A percentile compares a stretch with the other conserved stretches of the same genome.
phyloP scores from a whole-genome alignment of 2,329 filamentous ascomycete species.

The Canariomyces notabilis region DNA sequence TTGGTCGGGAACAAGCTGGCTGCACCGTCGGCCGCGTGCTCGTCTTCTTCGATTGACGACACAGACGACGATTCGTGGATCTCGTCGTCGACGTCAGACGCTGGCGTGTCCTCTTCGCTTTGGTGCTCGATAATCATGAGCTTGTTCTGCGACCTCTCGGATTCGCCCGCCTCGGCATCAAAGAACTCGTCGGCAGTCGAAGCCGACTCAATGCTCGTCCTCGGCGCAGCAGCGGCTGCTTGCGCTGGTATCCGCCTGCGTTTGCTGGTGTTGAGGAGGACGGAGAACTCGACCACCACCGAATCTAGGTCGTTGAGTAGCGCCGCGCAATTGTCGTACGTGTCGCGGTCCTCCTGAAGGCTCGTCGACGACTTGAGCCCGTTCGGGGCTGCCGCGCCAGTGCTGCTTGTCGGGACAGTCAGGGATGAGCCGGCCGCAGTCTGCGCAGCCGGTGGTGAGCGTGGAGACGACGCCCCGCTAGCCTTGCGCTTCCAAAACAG shows the following conservation, averaged over 20 bases:
- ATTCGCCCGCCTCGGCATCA: constrained; percentile 70
- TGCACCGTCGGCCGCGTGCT: constrained; percentile 53
- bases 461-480: constrained; percentile 43
- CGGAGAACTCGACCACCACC: constrained; percentile 76
- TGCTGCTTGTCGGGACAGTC: constrained; percentile 38
- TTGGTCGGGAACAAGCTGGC: constrained; percentile 64
- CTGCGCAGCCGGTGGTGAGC: constrained; percentile 38
- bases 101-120: constrained; percentile 61
- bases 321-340: constrained; percentile 78
- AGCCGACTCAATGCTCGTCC: constrained; percentile 29
- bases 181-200: constrained; percentile 86
- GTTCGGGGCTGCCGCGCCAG: constrained; percentile 29
- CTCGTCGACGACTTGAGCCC: constrained; percentile 33
- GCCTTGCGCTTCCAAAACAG: constrained; percentile 92
- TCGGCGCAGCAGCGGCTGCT: constrained; percentile 37
- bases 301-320: constrained; percentile 80
- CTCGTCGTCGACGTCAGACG: constrained; percentile 52
- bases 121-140: constrained; percentile 68
- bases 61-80: constrained; percentile 58
- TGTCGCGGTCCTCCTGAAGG: constrained; percentile 50
- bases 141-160: constrained; percentile 54
- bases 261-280: constrained; percentile 73
- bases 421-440: constrained; percentile 36
- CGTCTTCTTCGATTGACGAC: constrained; percentile 56
- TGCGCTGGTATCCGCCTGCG: constrained; percentile 60